Base-by-base conservation (phyloP, 1,139 yeast species). In the Hemisphaericaspora xylanilytica region DNA sequence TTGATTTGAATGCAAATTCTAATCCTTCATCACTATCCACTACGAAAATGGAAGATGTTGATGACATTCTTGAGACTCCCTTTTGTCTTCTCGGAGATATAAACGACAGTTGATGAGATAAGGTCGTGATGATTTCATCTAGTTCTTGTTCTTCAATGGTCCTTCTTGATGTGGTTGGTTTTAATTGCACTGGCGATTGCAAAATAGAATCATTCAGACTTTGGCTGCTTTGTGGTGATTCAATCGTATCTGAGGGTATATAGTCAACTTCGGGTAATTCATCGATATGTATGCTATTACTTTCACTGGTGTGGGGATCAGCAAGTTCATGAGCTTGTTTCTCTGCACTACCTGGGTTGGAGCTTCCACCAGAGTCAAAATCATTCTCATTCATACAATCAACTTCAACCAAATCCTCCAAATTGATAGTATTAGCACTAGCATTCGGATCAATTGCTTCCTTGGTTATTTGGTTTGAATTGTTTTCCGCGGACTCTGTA, bases 1-100 rank as follows among this genome's bases (percentile, higher is more conserved):
- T 50, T 3, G 65, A 55, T 33, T 57, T 53, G 47, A 56, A 65
- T 5, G 70, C 70, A 47, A 54, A 65, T 32, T 62, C 61, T 38
- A 66, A 51, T 5, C 59, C 69, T 26, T 49, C 51, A 31, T 56
- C 58, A 24, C 50, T 58, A 36, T 54, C 51, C 2, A 58, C 44
- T 47, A 56, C 43, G 3, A 63, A 48, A 21, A 59, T 47, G 2
- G 63, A 52, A 3, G 56, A 50, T 12, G 46, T 42, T 24, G 58
- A 58, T 30, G 56, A 43, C 48, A 50, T 51, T 20, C 51, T 46
- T 2, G 59, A 47, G 11, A 56, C 32, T 37, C 45, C 49, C 26
- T 45, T 38, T 2, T 11, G 9, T 33, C 39, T 43, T 1, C 42
- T 42, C 2, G 61, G 59, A 2, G 64, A 57, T 14, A 42, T 42